Conservation (phyloP, 306 rosid genomes). For the Glycyrrhiza uralensis region DNA sequence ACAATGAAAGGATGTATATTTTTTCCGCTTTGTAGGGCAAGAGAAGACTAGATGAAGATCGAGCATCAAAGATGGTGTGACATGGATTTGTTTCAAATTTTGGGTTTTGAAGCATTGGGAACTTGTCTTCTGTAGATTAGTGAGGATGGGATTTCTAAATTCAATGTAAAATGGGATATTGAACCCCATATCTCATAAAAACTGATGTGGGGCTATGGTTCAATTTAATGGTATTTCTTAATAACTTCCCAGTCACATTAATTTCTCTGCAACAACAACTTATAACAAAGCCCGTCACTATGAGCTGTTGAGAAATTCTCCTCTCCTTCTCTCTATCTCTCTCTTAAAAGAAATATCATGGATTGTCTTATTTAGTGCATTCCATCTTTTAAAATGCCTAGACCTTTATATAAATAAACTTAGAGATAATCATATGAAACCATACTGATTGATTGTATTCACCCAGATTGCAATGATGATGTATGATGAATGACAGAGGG, state of each 20-base stretch:
- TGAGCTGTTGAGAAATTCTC: not conserved
- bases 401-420: slow-evolving; percentile 25
- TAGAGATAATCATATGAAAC: slow-evolving; percentile 39
- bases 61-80: slow-evolving; percentile 56
- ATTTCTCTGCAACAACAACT: slow-evolving; percentile 1
- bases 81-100: slow-evolving; percentile 50
- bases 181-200: slow-evolving; percentile 3
- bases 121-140: slow-evolving; percentile 42
- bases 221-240: slow-evolving; percentile 19
- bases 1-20: slow-evolving; percentile 57
- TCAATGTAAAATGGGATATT: slow-evolving; percentile 18
- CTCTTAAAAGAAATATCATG: not conserved
- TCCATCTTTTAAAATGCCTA: slow-evolving; percentile 20
- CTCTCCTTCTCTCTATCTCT: not conserved
- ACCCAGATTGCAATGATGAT: slow-evolving; percentile 95
- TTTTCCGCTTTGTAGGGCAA: slow-evolving; percentile 74
- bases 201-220: not conserved
- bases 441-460: slow-evolving; percentile 76
- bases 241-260: not conserved
- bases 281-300: slow-evolving; percentile 11
- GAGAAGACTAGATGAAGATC: slow-evolving; percentile 91
- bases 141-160: slow-evolving; percentile 28
- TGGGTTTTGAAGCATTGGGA: slow-evolving; percentile 41
- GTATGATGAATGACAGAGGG: slow-evolving; percentile 87
- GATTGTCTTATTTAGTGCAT: slow-evolving; percentile 12